Conservation (phyloP, 192 early-diverging fungal species). For the Backusella australiensis region DNA sequence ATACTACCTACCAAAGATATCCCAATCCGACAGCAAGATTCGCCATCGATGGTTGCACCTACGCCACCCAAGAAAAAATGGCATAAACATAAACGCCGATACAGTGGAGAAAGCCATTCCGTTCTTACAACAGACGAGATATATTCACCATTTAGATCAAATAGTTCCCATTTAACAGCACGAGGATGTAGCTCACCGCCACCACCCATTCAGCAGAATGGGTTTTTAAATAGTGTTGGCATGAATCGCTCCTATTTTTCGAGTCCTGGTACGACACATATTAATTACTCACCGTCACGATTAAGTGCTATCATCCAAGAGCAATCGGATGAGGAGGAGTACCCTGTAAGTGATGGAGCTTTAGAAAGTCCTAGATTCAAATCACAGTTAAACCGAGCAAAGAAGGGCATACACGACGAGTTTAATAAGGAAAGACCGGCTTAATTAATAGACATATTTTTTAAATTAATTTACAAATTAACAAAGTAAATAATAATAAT, state of each 20-base stretch:
- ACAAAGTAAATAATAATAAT: not conserved
- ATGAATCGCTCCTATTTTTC: constrained; percentile 13
- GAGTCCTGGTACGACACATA: not conserved
- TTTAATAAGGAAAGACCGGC: not conserved
- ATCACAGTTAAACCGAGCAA: not conserved
- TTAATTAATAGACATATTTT: not conserved
- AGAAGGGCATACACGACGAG: not conserved
- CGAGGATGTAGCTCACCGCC: constrained; percentile 18
- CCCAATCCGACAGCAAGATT: constrained; percentile 7
- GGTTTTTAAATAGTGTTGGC: not conserved
- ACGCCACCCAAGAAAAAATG: constrained; percentile 19
- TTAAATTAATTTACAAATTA: not conserved
- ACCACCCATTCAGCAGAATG: not conserved
- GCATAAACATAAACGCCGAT: constrained; percentile 35
- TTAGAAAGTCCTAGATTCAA: not conserved
- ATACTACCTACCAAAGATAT: not conserved
- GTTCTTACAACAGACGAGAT: not conserved
- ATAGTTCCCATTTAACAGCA: constrained; percentile 26
- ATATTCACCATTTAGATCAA: constrained; percentile 16
- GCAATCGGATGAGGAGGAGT: constrained; percentile 33
- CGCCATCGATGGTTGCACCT: not conserved
- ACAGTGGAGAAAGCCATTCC: constrained; percentile 35
- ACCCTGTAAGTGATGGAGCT: constrained; percentile 1
- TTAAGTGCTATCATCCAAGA: constrained; percentile 30
- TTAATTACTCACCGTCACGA: constrained; percentile 18